phyloP scores from a whole-genome alignment of 371 early-diverging fungal species.

The Smittium culicis region DNA sequence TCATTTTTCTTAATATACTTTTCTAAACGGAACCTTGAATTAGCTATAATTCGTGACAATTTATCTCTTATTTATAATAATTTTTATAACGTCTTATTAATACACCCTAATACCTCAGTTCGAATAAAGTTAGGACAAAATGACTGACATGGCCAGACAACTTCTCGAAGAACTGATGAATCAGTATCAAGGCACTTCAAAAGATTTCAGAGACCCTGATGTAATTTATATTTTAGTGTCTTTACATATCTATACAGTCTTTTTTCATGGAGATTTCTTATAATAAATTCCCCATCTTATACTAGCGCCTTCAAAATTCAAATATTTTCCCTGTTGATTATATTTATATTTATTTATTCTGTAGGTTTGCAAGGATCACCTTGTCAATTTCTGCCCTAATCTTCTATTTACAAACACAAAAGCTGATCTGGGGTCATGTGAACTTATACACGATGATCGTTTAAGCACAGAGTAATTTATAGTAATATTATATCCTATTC shows the following conservation, averaged over 20 bases:
- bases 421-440: conserved; percentile 61
- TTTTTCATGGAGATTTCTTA: neutral
- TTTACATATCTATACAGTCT: neutral
- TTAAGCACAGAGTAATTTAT: conserved; percentile 45
- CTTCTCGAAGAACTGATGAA: conserved; percentile 69
- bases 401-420: conserved; percentile 79
- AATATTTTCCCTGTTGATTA: too few species aligned
- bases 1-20: too few species aligned
- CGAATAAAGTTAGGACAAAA: too few species aligned
- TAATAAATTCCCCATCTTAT: neutral
- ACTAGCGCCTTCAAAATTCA: too few species aligned
- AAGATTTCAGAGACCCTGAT: conserved; percentile 48
- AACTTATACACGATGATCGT: conserved; percentile 66
- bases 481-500: too few species aligned
- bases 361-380: conserved; percentile 71
- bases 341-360: too few species aligned
- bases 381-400: conserved; percentile 76
- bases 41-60: too few species aligned
- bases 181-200: conserved; percentile 49
- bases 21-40: too few species aligned
- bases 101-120: too few species aligned
- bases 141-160: conserved; percentile 54
- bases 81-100: too few species aligned
- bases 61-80: too few species aligned
- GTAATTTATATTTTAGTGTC: conserved; percentile 26